Conservation (phyloP, 2,329 filamentous ascomycete species). For the Balansia obtecta region DNA sequence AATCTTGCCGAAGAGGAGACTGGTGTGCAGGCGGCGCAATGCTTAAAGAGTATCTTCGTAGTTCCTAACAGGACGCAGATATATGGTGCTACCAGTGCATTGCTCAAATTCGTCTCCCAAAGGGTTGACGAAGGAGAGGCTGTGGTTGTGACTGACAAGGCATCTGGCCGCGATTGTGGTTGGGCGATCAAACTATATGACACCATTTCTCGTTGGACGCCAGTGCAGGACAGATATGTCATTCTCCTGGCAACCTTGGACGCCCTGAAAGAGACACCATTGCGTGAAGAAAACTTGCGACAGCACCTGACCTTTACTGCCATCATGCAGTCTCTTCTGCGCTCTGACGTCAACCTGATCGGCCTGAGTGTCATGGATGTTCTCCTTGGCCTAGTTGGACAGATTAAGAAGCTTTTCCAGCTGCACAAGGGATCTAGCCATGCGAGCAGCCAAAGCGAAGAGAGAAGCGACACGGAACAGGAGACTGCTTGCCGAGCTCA, state of each 20-base stretch:
- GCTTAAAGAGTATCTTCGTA: slow-evolving; percentile 74
- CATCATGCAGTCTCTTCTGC: slow-evolving; percentile 70
- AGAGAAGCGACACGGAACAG: slow-evolving; percentile 19
- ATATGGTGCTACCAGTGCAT: slow-evolving; percentile 58
- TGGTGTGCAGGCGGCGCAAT: slow-evolving; percentile 70
- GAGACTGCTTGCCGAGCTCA: slow-evolving; percentile 27
- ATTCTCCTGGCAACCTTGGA: slow-evolving; percentile 78
- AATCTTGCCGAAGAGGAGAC: slow-evolving; percentile 83
- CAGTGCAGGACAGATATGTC: slow-evolving; percentile 87
- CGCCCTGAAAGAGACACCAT: slow-evolving; percentile 52
- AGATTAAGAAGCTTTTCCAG: slow-evolving; percentile 67
- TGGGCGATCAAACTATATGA: slow-evolving; percentile 80
- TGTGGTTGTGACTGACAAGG: slow-evolving; percentile 36
- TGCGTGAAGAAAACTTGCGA: slow-evolving; percentile 58
- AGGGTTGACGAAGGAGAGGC: slow-evolving; percentile 38
- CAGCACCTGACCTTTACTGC: slow-evolving; percentile 65
- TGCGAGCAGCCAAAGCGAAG: slow-evolving; percentile 20
- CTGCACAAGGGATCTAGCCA: slow-evolving; percentile 31
- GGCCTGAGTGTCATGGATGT: slow-evolving; percentile 95
- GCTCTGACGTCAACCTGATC: slow-evolving; percentile 85
- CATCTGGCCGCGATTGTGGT: slow-evolving; percentile 36
- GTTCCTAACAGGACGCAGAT: slow-evolving; percentile 74
- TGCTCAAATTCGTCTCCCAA: slow-evolving; percentile 63
- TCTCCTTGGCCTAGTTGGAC: slow-evolving; percentile 69
- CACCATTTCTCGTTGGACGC: slow-evolving; percentile 73